Evolutionary conservation across 495 filamentous ascomycete genomes (phyloP), one percentile per base, ranked within the genome.

Genomic region (Penicilliopsis zonata): DNA sequence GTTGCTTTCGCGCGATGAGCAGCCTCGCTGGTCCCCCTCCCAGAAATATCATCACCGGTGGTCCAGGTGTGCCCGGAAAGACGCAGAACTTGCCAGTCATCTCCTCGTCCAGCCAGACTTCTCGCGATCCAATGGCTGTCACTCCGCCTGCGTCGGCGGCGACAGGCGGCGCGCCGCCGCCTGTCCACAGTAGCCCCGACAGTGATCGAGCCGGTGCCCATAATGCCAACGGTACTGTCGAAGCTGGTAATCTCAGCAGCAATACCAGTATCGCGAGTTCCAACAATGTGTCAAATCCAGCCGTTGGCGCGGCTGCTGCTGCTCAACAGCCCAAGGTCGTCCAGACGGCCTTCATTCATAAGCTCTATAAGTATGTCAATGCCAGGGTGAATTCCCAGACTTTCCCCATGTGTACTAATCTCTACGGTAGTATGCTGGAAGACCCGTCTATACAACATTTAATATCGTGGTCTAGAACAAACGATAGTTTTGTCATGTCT

Each of bases 321-420:
- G 78, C 86, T 37, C 87, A 94, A 54, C 86, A 94, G 53, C 87
- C 88, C 35, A 98, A 98, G 61, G 86, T 94, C 34, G 85, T 96
- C 18, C 90, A 98, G 58, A 95, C 90, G 15, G 90, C 90, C n/a
- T 98, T 98, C 50, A 96, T 98, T 38, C 90, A 98, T 55, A 98
- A 98, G 55, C 73, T 98, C 12, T 98, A 95, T 72, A 98, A 93
- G 88, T 96, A 70, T 35, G 79, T 61, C 6, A 31, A n/a, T 24
- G 34, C 33, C 35, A 38, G 14, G 23, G 15, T 26, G 12, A 8
- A 12, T 7, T 17, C 16, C 3, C 33, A n/a, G 9, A 18, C 9
- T 10, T 31, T 6, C n/a, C 22, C 13, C 8, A 2, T 37, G 26
- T 12, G 29, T 29, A 33, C 41, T 47, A 18, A 47, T 32, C 31